phyloP scores from a whole-genome alignment of 1,139 yeast species.

The Kurtzmaniella quercitrusa region DNA sequence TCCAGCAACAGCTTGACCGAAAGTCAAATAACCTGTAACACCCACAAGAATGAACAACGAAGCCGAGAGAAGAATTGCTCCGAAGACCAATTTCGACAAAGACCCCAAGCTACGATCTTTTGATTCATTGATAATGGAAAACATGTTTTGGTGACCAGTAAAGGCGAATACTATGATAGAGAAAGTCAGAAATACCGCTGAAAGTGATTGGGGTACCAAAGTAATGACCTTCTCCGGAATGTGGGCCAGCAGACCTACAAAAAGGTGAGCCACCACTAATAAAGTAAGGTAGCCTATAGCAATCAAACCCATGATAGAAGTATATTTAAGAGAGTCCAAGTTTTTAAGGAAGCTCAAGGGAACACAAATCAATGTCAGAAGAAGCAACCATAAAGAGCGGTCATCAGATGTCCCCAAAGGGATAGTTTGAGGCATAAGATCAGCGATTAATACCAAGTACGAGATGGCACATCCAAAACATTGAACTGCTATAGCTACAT shows the following conservation, averaged over 20 bases:
- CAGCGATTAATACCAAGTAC: constrained; percentile 44
- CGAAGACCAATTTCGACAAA: constrained; percentile 39
- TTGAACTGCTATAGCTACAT: constrained; percentile 81
- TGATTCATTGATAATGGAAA: constrained; percentile 42
- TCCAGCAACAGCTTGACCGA: constrained; percentile 51
- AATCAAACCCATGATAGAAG: constrained; percentile 37
- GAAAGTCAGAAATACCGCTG: constrained; percentile 62
- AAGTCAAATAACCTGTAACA: constrained; percentile 40
- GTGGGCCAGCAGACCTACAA: constrained; percentile 34
- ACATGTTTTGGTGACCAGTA: constrained; percentile 51
- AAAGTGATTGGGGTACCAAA: constrained; percentile 51
- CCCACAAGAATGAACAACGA: constrained; percentile 37
- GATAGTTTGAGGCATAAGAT: constrained; percentile 41
- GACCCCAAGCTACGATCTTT: constrained; percentile 14
- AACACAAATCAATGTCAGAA: constrained; percentile 30
- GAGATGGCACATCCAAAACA: constrained; percentile 54
- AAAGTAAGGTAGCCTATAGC: constrained; percentile 38
- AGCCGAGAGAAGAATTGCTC: constrained; percentile 45
- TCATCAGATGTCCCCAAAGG: constrained; percentile 13
- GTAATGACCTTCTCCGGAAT: constrained; percentile 41
- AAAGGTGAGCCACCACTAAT: constrained; percentile 32
- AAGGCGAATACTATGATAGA: constrained; percentile 46
- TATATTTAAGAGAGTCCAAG: constrained; percentile 42
- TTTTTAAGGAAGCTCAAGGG: constrained; percentile 42
- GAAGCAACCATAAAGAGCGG: constrained; percentile 36